Evolutionary conservation across 73 alveolate species (phyloP), one percentile per base, ranked within the genome.

Genomic region (Stentor roeselii): DNA sequence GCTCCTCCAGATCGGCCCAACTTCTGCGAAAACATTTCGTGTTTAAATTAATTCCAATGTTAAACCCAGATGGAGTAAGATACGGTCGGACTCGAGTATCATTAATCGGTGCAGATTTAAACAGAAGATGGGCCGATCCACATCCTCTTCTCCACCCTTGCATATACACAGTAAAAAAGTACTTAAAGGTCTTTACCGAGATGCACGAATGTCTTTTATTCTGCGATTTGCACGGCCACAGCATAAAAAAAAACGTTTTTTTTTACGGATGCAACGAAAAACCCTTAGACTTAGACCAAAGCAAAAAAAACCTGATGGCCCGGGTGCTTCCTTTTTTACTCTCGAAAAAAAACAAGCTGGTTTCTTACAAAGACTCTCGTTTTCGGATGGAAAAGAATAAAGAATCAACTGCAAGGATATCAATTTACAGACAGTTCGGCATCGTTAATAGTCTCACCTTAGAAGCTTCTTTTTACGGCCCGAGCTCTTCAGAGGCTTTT

Each of bases 391-490:
- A 96, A 77, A 94, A 95, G 85, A 93, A 93, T 42, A 95, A 95
- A 80, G 99, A 94, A 83, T 89, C 99, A 50, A 94, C 99, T 2
- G 99, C 99, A 31, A 87, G 99, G 84, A 41, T 76, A 3, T 98
- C 94, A 21, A 86, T 94, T 61, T 95, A 97, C 93, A 89, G 93
- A 61, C 99, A 96, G 86, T 83, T 96, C 50, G 94, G 93, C 21
- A 89, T 96, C 41, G 89, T 92, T 42, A 92, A 96, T 59, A 87
- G 96, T 78, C 95, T 80, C 83, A 96, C 99, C 0, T 75, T 96
- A 50, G 99, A 96, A 82, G 95, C 97, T 34, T 96, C 99, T 21
- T 95, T 96, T 83, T 96, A 98, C 67, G 99, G 99, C 4, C 98
- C 99, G 34, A 67, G 90, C 6, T 75, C 86, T 37, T 83, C 78